A percentile compares a stretch with the other conserved stretches of the same genome.
These are phyloP conservation scores for Grosmannia penicillata DNA, from an alignment of 2,329 filamentous ascomycete species.

Conservation along the genomic window DNA sequence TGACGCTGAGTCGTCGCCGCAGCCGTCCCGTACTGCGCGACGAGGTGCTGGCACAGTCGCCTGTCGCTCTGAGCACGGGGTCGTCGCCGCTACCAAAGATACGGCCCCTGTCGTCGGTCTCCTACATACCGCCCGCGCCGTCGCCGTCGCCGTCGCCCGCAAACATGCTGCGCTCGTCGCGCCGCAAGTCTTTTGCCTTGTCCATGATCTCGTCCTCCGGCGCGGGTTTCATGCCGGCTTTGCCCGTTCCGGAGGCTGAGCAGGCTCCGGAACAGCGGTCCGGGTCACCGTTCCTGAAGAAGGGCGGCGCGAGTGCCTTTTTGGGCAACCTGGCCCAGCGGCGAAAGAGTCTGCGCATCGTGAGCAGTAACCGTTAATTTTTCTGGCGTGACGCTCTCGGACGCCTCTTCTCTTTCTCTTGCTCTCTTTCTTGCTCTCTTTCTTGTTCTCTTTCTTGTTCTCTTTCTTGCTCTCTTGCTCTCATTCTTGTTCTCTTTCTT, in stretches of 20 bases:
- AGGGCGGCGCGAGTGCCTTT: conserved; percentile 10
- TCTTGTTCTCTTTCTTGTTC: no score
- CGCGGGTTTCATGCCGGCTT: no score
- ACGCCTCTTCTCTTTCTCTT: not conserved
- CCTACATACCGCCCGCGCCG: not conserved
- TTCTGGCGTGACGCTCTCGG: not conserved
- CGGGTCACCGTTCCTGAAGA: not conserved
- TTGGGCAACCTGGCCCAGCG: conserved; percentile 14
- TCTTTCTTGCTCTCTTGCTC: no score
- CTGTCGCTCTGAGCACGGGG: not conserved
- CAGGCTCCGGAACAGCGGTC: not conserved
- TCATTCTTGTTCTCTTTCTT: no score
- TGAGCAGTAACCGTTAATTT: not conserved
- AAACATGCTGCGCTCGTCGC: conserved; percentile 24
- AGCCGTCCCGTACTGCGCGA: conserved; percentile 32
- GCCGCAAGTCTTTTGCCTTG: conserved; percentile 8
- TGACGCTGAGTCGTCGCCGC: conserved; percentile 39
- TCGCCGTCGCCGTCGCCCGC: conserved; percentile 24
- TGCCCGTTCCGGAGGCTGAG: not conserved
- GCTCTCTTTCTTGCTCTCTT: no score
- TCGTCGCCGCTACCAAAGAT: not conserved
- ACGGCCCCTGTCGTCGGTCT: not conserved
- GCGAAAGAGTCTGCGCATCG: conserved; percentile 12
- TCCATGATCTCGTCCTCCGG: not conserved
- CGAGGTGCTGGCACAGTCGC: not conserved